Base-by-base conservation (phyloP, 805 yeast species). In the Candida berthetii region DNA sequence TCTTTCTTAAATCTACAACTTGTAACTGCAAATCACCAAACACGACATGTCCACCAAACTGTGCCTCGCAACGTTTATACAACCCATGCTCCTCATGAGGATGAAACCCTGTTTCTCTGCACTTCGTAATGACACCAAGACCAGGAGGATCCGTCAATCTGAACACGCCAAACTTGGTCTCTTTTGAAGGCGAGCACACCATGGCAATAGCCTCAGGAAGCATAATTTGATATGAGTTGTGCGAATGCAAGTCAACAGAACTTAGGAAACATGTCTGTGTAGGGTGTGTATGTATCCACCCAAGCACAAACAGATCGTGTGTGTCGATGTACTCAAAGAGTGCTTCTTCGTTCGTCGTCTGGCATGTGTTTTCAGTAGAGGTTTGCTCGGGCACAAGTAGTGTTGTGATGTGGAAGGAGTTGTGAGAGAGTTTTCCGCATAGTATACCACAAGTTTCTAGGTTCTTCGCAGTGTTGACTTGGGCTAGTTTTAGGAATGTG, bases 201-300 rank as follows among this genome's bases (percentile, higher is more conserved):
- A 81, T 69, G 13, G 86, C 86, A 25, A 80, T 70, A 0, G 85
- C 80, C 54, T 80, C 87, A 22, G 82, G 80, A 14, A 80, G 62
- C 86, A 80, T 80, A 38, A 79, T 68, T 58, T 80, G 87, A 55
- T 81, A 81, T 3, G 83, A 73, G 45, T 74, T 75, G 46, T 80
- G 86, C 2, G 86, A 80, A 57, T 81, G 87, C 40, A 80, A 59
- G 52, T 80, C 87, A 36, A 80, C 75, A 0, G 84, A 76, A 11
- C 82, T 75, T 56, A 80, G 58, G 54, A 80, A 80, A 48, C 87
- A 80, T n/a, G 83, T 65, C 54, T 80, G 87, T 10, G 85, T 76
- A 6, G 87, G 87, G 54, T 80, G 87, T 9, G 86, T 81, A 55
- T 80, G 87, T 40, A 80, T 81, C 87, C 87, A 80, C 3, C 87